Conservation (phyloP, 2,329 filamentous ascomycete species). For the Nemania sp. region DNA sequence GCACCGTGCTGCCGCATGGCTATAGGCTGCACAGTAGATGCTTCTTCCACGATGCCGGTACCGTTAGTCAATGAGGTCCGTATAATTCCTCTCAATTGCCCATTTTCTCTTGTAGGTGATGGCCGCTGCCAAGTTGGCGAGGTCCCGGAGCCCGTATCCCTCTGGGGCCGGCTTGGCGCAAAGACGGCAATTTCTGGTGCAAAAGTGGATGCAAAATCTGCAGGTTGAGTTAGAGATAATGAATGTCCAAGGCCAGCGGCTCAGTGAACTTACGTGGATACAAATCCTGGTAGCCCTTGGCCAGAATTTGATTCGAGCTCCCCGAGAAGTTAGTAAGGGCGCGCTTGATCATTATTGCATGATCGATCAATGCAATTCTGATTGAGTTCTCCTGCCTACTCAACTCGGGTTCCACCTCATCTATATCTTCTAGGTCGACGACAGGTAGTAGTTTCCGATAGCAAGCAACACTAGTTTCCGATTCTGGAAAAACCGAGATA, state of each 20-base stretch:
- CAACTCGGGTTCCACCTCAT: constrained; percentile 61
- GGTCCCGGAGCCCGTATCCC: constrained; percentile 56
- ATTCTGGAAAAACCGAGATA: constrained; percentile 78
- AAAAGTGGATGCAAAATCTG: constrained; percentile 73
- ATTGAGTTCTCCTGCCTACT: constrained; percentile 79
- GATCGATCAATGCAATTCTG: constrained; percentile 86
- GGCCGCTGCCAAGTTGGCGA: constrained; percentile 56
- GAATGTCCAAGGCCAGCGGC: background rate
- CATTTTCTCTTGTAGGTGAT: constrained; percentile 50
- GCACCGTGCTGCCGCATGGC: constrained; percentile 64
- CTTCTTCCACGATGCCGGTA: constrained; percentile 59
- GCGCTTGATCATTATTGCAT: constrained; percentile 87
- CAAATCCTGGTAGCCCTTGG: constrained; percentile 68
- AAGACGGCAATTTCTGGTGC: constrained; percentile 75
- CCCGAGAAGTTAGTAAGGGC: constrained; percentile 78
- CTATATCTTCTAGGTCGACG: constrained; percentile 58
- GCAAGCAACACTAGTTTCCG: constrained; percentile 80
- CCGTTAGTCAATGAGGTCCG: constrained; percentile 43
- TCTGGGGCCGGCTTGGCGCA: constrained; percentile 61
- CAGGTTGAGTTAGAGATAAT: constrained; percentile 34
- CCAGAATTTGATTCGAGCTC: constrained; percentile 70
- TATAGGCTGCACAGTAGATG: constrained; percentile 64
- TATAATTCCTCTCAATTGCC: constrained; percentile 41
- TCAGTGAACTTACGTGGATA: constrained; percentile 68
- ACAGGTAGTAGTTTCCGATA: constrained; percentile 81